Evolutionary conservation across 345 rosid genomes (phyloP), one percentile per base, ranked within the genome.

Genomic region (Ceriops zippeliana): DNA sequence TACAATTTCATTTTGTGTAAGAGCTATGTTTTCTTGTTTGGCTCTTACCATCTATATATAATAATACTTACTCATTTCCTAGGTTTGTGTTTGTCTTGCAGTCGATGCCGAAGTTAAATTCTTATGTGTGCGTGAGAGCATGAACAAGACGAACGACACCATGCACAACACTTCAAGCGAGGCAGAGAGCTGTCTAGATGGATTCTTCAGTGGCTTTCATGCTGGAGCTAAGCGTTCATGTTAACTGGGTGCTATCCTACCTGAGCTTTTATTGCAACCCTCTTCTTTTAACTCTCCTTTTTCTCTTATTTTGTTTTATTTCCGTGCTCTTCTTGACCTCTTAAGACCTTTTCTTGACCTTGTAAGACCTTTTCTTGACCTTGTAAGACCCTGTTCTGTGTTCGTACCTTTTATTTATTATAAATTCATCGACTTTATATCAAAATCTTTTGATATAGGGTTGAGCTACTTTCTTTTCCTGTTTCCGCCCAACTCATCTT

Each of bases 281-380:
- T 0, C 26, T 52, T 11, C 6, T 47, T 34, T 10, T 35, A 11
- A 11, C 16, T 42, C 3, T 11, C 49, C 7, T 35, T 19, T 28
- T 70, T 56, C 6, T 57, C 20, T 37, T n/a, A 11, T 32, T 28
- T 53, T 35, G 56, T 28, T 49, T 34, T 10, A 8, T 42, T 5
- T 47, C 67, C 21, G 54, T 13, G 52, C 34, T 75, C 68, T 89
- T 95, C 97, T 95, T 95, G 99, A 91, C 97, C 97, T 93, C 89
- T 96, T 91, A 93, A 93, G 96, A 83, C 91, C 96, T 93, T 91
- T 95, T 95, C 97, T 95, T 95, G 96, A 95, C 97, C 97, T 95
- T 93, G 96, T 91, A 95, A 95, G 96, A 83, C 92, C 96, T 95
- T 95, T 95, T 95, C 97, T 95, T 95, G 96, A 87, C 93, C 96